Evolutionary conservation across 768 basidiomycete species (phyloP), one percentile per base, ranked within the genome.

Genomic region (Trametes maxima): DNA sequence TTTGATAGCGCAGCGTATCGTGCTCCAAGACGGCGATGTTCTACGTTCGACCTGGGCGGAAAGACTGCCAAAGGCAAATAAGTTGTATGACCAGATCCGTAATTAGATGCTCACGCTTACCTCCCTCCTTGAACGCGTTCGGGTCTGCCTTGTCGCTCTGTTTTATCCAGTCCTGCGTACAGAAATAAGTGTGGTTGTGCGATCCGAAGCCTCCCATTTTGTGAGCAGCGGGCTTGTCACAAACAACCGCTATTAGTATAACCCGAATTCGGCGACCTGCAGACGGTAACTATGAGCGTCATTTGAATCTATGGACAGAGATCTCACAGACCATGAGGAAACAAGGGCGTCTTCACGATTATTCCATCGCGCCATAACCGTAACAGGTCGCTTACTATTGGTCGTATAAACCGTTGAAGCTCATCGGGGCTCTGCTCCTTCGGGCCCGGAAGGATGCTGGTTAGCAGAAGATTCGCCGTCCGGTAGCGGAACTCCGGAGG

Each of bases 171-270:
- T 76, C 76, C 5, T 56, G 51, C 0, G 73, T 74, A 54, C 76
- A 78, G 51, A 75, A 74, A 28, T 66, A 69, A 5, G 57, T 71
- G 45, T 76, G 76, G 0, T 45, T 52, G 52, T 73, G 73, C 0
- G 70, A 66, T 0, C 69, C 72, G 46, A 71, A 74, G 0, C 73
- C 72, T 5, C 64, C 67, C 0, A 74, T 37, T 37, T 77, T 77
- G 50, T 74, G 72, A 2, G 72, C 73, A 6, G 76, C 77, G 2
- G 76, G 77, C 46, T 77, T 75, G 45, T 76, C 72, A 44, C 77
- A 78, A 1, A 72, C 62, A n/a, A 78, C 59, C 0, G 68, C 72
- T 6, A 77, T 65, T 0, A 77, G 58, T 1, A 72, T 67, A 2
- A 76, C 67, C 0, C 73, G 65, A 8, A 76, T 67, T 0, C 68